Evolutionary conservation across 2,329 filamentous ascomycete genomes (phyloP).

Genomic region (Hymenoscyphus salicellus): DNA sequence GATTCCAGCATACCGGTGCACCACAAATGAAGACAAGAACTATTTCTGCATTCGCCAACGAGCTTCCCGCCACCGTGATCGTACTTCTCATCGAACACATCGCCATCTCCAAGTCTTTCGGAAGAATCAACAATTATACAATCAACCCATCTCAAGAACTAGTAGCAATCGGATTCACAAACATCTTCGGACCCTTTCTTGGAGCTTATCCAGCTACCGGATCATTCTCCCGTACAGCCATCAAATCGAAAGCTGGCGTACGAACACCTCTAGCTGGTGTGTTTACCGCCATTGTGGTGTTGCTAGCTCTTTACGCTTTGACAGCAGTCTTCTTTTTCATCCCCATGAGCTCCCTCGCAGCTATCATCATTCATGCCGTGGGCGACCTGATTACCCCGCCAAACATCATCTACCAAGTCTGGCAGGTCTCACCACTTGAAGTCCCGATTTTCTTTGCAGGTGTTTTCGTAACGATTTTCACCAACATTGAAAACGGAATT

Average conservation of each 20-base stretch:
- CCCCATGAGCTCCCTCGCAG: conserved; percentile 73
- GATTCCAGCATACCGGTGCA: conserved; percentile 75
- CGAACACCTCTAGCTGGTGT: conserved; percentile 87
- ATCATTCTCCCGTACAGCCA: conserved; percentile 93
- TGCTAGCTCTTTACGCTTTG: conserved; percentile 85
- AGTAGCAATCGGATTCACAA: conserved; percentile 87
- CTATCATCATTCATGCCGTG: conserved; percentile 93
- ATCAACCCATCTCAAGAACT: conserved; percentile 95
- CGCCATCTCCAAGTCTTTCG: conserved; percentile 94
- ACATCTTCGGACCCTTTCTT: conserved; percentile 85
- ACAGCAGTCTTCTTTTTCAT: conserved; percentile 93
- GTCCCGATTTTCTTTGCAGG: conserved; percentile 90
- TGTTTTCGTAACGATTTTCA: conserved; percentile 85
- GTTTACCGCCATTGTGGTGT: conserved; percentile 79
- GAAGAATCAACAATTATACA: conserved; percentile 92
- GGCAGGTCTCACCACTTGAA: conserved; percentile 86
- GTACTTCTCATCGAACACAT: conserved; percentile 95
- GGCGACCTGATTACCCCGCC: conserved; percentile 88
- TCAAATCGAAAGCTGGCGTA: conserved; percentile 95
- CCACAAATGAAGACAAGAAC: conserved; percentile 66
- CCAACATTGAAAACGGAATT: conserved; percentile 85
- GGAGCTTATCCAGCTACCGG: conserved; percentile 91
- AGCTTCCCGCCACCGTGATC: conserved; percentile 83
- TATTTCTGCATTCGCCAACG: conserved; percentile 63
- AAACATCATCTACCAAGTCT: conserved; percentile 91